Percentiles rank a stretch among this genome's conserved stretches.
phyloP scores from a whole-genome alignment of 345 rosid genomes.

The Trapa incisa region DNA sequence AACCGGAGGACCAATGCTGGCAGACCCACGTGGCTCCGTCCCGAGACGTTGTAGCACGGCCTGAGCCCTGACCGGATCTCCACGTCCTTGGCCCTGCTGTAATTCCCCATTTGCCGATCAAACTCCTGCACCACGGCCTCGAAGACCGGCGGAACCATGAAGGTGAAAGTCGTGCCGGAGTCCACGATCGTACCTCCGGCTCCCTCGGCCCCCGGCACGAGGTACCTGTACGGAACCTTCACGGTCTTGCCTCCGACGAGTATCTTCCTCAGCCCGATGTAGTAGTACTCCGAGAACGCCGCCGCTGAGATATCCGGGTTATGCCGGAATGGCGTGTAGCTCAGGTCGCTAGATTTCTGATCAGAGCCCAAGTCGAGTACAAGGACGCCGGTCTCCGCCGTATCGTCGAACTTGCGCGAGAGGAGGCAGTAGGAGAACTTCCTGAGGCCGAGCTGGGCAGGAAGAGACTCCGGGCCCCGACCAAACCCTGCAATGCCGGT shows the following conservation, averaged over 20 bases:
- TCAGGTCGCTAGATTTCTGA: constrained; percentile 32
- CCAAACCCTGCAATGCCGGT: constrained; percentile 94
- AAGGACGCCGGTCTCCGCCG: constrained; percentile 35
- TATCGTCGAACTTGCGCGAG: constrained; percentile 59
- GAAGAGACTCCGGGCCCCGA: constrained; percentile 54
- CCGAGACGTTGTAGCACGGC: constrained; percentile 59
- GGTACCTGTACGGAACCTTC: constrained; percentile 46
- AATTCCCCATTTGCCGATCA: constrained; percentile 49
- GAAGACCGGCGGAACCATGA: constrained; percentile 55
- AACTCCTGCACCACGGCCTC: constrained; percentile 45
- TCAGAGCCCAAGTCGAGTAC: constrained; percentile 42
- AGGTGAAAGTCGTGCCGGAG: constrained; percentile 83
- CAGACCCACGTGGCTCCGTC: constrained; percentile 13
- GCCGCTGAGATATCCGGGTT: constrained; percentile 27
- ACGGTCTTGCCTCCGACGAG: constrained; percentile 40
- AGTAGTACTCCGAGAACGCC: constrained; percentile 43
- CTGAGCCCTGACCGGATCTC: constrained; percentile 45
- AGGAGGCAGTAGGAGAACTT: constrained; percentile 74
- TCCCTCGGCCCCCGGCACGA: constrained; percentile 50
- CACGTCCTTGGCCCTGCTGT: constrained; percentile 21
- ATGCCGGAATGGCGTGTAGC: constrained; percentile 51
- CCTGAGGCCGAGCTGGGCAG: constrained; percentile 49
- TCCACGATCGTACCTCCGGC: constrained; percentile 78
- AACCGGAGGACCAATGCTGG: constrained; percentile 52
- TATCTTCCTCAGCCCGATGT: constrained; percentile 49